These are phyloP conservation scores for Pterocarpus santalinus DNA, from an alignment of 306 rosid species.

Conservation along the genomic window DNA sequence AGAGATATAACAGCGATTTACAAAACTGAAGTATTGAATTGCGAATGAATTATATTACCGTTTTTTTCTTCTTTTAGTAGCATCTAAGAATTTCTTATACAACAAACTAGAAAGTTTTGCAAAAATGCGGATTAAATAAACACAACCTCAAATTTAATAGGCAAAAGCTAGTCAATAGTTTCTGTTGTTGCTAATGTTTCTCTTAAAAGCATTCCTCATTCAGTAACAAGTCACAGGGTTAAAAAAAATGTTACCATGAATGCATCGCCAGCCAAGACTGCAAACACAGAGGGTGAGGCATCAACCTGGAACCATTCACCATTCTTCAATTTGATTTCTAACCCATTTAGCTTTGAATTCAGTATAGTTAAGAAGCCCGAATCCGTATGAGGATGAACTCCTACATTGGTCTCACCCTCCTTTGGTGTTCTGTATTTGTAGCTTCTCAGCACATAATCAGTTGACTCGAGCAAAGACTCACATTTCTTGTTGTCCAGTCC, in stretches of 20 bases:
- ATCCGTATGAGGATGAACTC: constrained; percentile 44
- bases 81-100: too few species aligned
- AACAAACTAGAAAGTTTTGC: too few species aligned
- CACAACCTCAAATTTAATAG: too few species aligned
- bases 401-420: constrained; percentile 31
- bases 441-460: constrained; percentile 35
- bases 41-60: too few species aligned
- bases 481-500: constrained; percentile 17
- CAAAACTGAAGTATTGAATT: too few species aligned
- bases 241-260: constrained; percentile 5
- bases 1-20: too few species aligned
- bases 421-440: constrained; percentile 33
- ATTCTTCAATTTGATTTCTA: constrained; percentile 37
- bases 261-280: constrained; percentile 46
- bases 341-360: constrained; percentile 36
- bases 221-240: too few species aligned
- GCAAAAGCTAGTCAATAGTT: too few species aligned
- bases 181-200: too few species aligned
- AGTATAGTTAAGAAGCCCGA: constrained; percentile 27
- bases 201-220: too few species aligned
- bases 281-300: constrained; percentile 39
- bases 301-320: constrained; percentile 46
- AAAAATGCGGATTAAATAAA: too few species aligned
- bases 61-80: too few species aligned
- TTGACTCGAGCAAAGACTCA: constrained; percentile 30